Evolutionary conservation across 2,329 filamentous ascomycete genomes (phyloP), one percentile per base, ranked within the genome.

Genomic region (Cryphonectria carpinicola): DNA sequence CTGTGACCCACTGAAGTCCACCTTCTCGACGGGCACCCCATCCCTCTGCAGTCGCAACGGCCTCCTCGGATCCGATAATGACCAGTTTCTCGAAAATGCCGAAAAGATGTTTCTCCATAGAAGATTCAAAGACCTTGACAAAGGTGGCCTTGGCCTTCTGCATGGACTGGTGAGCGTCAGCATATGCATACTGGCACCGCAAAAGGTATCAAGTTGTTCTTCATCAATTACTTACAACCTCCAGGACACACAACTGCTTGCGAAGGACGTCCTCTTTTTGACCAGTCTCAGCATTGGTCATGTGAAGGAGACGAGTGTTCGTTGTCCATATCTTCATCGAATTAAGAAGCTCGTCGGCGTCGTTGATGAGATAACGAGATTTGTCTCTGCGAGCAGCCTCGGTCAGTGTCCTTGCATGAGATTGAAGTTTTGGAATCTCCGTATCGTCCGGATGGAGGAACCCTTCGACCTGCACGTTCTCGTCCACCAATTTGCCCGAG

Each of bases 331-430:
- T 77, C 74, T 77, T 81, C 66, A 91, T 78, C 0, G 87, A 88
- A 41, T 84, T 86, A 3, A 89, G 71, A 0, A 89, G 75, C 71
- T 86, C 84, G 58, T 79, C 82, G 4, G 90, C 67, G 41, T 81
- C 82, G 14, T 84, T 86, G 3, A 91, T 78, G 71, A 89, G 89
- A 1, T 76, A 78, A 11, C 81, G 82, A 65, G 82, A 85, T 25
- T 78, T 81, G 77, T 37, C 78, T 75, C 14, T 73, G 25, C 54
- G 54, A 25, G 25, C 72, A 22, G 28, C 41, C 19, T 66, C 41
- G 3, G 89, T 90, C 3, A 91, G 79, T 58, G 85, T 85, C 71
- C 84, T 85, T 67, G 88, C 90, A 73, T 92, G 89, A 0, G 80
- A 80, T 74, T 88, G 87, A 0, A 92, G 81, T 60, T 84, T 82